Evolutionary conservation across 306 rosid genomes (phyloP).

Genomic region (Ammopiptanthus mongolicus): DNA sequence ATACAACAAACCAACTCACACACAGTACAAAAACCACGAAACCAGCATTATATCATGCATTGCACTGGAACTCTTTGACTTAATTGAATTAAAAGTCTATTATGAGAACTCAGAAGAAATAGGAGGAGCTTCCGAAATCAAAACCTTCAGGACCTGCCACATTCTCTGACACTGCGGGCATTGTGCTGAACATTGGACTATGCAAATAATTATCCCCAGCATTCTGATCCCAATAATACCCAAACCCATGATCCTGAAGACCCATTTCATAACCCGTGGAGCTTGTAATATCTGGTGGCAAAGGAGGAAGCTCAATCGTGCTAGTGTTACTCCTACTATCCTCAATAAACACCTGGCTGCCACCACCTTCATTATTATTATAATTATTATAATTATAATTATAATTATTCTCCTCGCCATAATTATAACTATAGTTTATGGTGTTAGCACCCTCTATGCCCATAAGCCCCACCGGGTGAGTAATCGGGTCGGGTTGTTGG

Average conservation of each 20-base stretch:
- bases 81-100: not conserved
- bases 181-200: constrained; percentile 25
- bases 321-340: not conserved
- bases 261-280: constrained; percentile 29
- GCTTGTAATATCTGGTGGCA: constrained; percentile 51
- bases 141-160: constrained; percentile 9
- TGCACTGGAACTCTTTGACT: not conserved
- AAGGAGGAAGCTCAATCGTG: constrained; percentile 43
- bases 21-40: not conserved
- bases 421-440: not conserved
- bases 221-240: constrained; percentile 19
- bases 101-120: constrained; percentile 16
- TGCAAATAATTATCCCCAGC: constrained; percentile 8
- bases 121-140: constrained; percentile 25
- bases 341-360: constrained; percentile 1
- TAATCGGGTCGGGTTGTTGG: constrained; percentile 4
- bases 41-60: not conserved
- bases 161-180: constrained; percentile 34
- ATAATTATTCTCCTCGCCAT: not conserved
- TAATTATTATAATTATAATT: not conserved
- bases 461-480: not conserved
- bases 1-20: not conserved
- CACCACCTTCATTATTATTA: not conserved
- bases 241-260: not conserved
- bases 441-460: not conserved